These are phyloP conservation scores for Neurospora sp. DNA, from an alignment of 495 filamentous ascomycete species.

Conservation along the genomic window DNA sequence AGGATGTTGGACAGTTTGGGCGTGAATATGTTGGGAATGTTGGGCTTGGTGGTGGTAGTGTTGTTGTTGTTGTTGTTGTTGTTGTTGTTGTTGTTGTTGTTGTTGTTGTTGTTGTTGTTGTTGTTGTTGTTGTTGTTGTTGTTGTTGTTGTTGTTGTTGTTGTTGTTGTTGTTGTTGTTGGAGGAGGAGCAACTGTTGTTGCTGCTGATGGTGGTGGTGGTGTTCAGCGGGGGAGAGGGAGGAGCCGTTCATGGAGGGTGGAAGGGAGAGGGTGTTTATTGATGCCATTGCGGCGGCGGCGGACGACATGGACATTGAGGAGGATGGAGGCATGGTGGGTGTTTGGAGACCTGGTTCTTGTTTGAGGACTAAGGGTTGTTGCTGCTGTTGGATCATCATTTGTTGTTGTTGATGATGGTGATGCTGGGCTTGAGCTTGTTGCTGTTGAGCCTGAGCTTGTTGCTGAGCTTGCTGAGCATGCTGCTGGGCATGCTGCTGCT, in stretches of 20 bases:
- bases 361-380: not conserved
- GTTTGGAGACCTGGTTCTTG: not conserved
- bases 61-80: no score
- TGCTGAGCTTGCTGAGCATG: not conserved
- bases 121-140: no score
- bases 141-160: no score
- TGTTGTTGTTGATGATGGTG: constrained; percentile 13
- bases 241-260: not conserved
- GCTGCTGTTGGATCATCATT: not conserved
- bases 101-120: not conserved
- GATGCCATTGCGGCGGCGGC: not conserved
- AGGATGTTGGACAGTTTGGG: not conserved
- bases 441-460: constrained; percentile 2
- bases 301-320: not conserved
- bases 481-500: not conserved
- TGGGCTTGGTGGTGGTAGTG: not conserved
- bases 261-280: not conserved
- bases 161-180: not conserved
- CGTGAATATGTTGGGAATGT: not conserved
- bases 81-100: no score
- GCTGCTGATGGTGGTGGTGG: not conserved
- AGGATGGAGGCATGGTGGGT: not conserved
- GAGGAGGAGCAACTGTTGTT: not conserved
- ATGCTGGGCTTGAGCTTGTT: not conserved
- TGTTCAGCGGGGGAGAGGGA: not conserved